Evolutionary conservation across 345 rosid species (phyloP).

Genomic region (Moricandia moricandioides): DNA sequence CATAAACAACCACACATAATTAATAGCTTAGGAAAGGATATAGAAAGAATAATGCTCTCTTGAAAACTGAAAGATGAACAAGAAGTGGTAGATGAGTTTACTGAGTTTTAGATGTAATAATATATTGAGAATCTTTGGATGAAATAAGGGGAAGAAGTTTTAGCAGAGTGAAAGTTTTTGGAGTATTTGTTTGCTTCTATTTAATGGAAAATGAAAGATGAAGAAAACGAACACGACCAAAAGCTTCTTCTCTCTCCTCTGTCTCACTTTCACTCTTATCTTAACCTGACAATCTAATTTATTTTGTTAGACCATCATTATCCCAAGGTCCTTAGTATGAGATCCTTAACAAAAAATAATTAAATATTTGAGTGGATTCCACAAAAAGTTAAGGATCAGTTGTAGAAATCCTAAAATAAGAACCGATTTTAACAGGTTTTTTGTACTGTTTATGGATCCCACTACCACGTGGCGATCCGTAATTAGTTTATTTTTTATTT

Average conservation of each 20-base stretch:
- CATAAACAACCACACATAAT: neutral
- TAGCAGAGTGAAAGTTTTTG: slow-evolving; percentile 2
- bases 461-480: too few relatives aligned
- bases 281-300: neutral
- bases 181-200: slow-evolving; percentile 19
- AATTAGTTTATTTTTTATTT: too few relatives aligned
- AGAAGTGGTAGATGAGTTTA: neutral
- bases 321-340: too few relatives aligned
- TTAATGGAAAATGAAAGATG: slow-evolving; percentile 8
- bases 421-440: too few relatives aligned
- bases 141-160: neutral
- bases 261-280: slow-evolving; percentile 9
- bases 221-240: slow-evolving; percentile 10
- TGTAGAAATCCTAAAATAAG: too few relatives aligned
- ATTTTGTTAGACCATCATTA: neutral
- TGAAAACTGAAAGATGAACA: neutral
- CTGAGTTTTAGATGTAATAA: neutral
- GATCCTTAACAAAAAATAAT: too few relatives aligned
- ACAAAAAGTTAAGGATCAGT: too few relatives aligned
- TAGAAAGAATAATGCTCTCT: neutral
- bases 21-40: too few relatives aligned
- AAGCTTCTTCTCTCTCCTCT: neutral
- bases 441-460: too few relatives aligned
- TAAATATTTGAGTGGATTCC: too few relatives aligned
- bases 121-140: neutral